Conservation (phyloP, 768 basidiomycete genomes). For the Roridomyces roridus region DNA sequence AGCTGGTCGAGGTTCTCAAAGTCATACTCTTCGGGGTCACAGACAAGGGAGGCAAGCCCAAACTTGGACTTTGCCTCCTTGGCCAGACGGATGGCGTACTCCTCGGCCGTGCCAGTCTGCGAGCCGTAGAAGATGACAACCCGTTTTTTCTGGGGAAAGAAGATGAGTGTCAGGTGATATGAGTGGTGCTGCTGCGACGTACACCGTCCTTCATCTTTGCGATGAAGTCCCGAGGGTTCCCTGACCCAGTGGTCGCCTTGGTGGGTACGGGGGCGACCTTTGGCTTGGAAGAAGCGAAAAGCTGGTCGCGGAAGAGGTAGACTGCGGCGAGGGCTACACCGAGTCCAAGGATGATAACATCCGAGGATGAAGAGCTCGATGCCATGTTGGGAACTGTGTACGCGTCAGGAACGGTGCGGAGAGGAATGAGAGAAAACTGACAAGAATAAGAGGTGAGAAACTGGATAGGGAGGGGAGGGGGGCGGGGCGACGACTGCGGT, state of each 20-base stretch:
- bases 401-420: conserved; percentile 43
- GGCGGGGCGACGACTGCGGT: too few relatives aligned
- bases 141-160: conserved; percentile 81
- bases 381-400: conserved; percentile 52
- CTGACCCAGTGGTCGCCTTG: conserved; percentile 67
- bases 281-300: conserved; percentile 72
- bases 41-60: conserved; percentile 93
- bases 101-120: conserved; percentile 98
- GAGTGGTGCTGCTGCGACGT: conserved; percentile 39
- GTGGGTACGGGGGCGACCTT: conserved; percentile 57
- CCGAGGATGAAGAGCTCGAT: conserved; percentile 63
- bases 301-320: conserved; percentile 85
- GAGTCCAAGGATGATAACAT: conserved; percentile 72
- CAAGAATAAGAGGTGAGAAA: background rate
- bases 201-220: conserved; percentile 94
- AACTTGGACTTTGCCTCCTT: conserved; percentile 98
- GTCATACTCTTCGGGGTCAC: conserved; percentile 98
- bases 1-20: conserved; percentile 94
- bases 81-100: conserved; percentile 95
- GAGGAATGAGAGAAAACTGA: conserved; percentile 34
- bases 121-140: conserved; percentile 98
- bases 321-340: conserved; percentile 78
- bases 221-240: conserved; percentile 93
- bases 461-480: too few relatives aligned
- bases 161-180: conserved; percentile 4